Percentiles rank a stretch among this genome's conserved stretches.
These are phyloP conservation scores for Hibiscus syriacus DNA, from an alignment of 345 rosid genomes.

Conservation along the genomic window DNA sequence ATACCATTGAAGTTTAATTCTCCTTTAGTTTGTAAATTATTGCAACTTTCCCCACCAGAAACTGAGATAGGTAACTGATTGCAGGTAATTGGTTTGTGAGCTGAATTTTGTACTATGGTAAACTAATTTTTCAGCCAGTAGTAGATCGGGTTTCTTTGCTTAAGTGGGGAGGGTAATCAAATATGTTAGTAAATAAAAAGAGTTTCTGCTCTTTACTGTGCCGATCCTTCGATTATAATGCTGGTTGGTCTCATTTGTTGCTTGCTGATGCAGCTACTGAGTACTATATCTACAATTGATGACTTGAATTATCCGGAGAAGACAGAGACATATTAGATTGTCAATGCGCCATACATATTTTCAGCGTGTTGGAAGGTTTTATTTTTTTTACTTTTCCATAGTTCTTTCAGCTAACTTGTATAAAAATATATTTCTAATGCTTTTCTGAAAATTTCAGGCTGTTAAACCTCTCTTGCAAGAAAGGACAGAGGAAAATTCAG, in stretches of 20 bases:
- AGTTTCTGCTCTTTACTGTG: background rate
- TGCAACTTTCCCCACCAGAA: background rate
- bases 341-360: constrained; percentile 83
- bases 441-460: constrained; percentile 29
- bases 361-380: constrained; percentile 90
- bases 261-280: constrained; percentile 57
- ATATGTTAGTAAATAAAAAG: background rate
- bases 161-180: background rate
- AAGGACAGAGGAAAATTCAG: constrained; percentile 86
- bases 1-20: background rate
- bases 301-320: constrained; percentile 98
- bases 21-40: background rate
- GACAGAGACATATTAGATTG: constrained; percentile 79
- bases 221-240: background rate
- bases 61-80: background rate
- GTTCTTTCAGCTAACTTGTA: background rate
- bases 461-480: constrained; percentile 95
- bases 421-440: background rate
- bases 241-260: background rate
- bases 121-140: too few species aligned
- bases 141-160: too few species aligned
- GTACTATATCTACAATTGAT: constrained; percentile 69
- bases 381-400: background rate
- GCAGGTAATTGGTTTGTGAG: background rate
- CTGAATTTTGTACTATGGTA: too few species aligned